Base-by-base conservation (phyloP, 2,329 filamentous ascomycete species). In the Apiospora phragmitis region DNA sequence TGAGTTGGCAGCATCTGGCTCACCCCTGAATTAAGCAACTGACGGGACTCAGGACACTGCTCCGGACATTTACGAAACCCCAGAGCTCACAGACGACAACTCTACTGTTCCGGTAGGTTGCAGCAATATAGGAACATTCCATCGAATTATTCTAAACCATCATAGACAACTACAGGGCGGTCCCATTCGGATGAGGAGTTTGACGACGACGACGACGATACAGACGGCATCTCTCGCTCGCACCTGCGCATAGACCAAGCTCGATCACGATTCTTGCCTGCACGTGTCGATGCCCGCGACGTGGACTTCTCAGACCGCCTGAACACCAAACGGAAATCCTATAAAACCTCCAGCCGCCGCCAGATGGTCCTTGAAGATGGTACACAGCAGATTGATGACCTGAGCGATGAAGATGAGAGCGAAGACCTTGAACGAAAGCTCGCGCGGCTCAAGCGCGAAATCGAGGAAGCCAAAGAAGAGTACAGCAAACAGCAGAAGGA, bases 1-100 rank as follows among this genome's bases (percentile, higher is more conserved):
- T 95, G 84, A 73, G 81, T 73, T 43, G 38, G 29, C 45, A 38
- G 21, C 55, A 62, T 62, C 8, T 38, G 12, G 38, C 32, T 24
- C 49, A 26, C 43, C 69, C 69, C 35, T 47, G 65, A 67, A 38
- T 70, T 21, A 2, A 65, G 14, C 35, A 29, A 49, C 76, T 79
- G 73, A 79, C 74, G 35, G 69, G 65, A 29, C 32, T 41, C 75
- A 97, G 93, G 95, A 98, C 83, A 93, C 92, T 69, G 94, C 95
- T 38, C 95, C 95, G 75, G 96, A 98, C 79, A 94, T 97, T 77
- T 98, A 98, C 85, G 95, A 98, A 83, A 98, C 96, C 21, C 95
- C 95, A 74, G 95, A 97, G 70, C 85, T 98, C 75, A 95, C 93
- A 70, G 94, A 97, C 79, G 95, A 97, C 81, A 93, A 90, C 73